Percentiles rank a stretch among this genome's conserved stretches.
phyloP scores from a whole-genome alignment of 768 basidiomycete genomes.

The Mycena chlorophos region DNA sequence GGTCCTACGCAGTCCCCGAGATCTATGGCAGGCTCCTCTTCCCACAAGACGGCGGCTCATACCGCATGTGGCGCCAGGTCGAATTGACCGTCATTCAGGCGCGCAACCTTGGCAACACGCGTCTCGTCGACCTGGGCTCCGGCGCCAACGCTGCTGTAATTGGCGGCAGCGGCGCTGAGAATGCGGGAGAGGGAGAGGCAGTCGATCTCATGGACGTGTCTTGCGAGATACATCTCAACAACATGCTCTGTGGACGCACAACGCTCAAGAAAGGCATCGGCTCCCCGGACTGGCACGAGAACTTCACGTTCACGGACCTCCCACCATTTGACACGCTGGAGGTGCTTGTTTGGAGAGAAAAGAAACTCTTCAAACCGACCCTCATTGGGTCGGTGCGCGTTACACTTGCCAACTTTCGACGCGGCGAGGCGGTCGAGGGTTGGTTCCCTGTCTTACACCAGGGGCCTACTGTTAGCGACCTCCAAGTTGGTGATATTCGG shows the following conservation, averaged over 20 bases:
- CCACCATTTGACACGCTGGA: constrained; percentile 76
- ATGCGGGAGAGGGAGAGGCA: constrained; percentile 44
- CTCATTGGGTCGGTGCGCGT: constrained; percentile 65
- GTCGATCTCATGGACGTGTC: constrained; percentile 65
- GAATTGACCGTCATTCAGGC: constrained; percentile 73
- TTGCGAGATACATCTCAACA: constrained; percentile 77
- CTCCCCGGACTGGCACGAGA: constrained; percentile 82
- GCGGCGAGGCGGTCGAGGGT: constrained; percentile 75
- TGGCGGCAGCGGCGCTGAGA: constrained; percentile 32
- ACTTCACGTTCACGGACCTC: constrained; percentile 69
- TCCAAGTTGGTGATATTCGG: constrained; percentile 74
- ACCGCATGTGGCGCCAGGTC: constrained; percentile 86
- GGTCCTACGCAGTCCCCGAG: constrained; percentile 80
- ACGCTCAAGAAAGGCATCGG: constrained; percentile 67
- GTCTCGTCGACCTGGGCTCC: constrained; percentile 31
- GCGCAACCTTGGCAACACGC: constrained; percentile 64
- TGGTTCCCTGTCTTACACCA: constrained; percentile 77
- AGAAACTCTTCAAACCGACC: constrained; percentile 55
- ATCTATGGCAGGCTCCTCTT: constrained; percentile 64
- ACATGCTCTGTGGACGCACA: constrained; percentile 68
- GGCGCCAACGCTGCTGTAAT: constrained; percentile 26
- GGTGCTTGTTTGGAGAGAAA: constrained; percentile 69
- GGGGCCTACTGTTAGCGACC: constrained; percentile 47
- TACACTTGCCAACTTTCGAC: constrained; percentile 66
- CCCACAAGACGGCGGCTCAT: constrained; percentile 67